Evolutionary conservation across 768 basidiomycete genomes (phyloP), one percentile per base, ranked within the genome.

Genomic region (Leucosporidium yakuticum): DNA sequence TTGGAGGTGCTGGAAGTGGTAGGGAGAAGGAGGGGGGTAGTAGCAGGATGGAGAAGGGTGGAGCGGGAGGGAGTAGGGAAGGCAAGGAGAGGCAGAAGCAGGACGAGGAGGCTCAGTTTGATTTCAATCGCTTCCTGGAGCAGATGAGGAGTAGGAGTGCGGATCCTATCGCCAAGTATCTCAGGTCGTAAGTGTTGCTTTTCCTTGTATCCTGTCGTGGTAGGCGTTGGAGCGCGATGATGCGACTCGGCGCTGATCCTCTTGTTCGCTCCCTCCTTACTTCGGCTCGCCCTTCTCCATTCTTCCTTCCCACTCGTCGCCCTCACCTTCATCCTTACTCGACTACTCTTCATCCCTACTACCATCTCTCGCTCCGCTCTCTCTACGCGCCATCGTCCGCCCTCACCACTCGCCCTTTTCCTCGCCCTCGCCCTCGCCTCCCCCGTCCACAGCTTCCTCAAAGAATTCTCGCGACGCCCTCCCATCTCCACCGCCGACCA

Each of bases 61-160:
- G 50, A 7, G 23, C 25, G 9, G 23, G 50, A 3, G 21, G 21
- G 2, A 27, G 50, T 51, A 27, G 50, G 25, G 50, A 51, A 21
- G 50, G 21, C 23, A 23, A 23, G 50, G 23, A 23, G 50, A 51
- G 23, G 50, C 21, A 51, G 50, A 44, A 31, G 54, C 31, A 23
- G 29, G 47, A 21, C 48, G 69, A 51, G 48, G 71, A 62, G 25
- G 32, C 65, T 17, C 27, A 66, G 53, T 98, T 97, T 73, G 95
- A 98, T 79, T 98, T 97, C 77, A 92, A 95, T 76, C 86, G 83
- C 58, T 99, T 99, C 79, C 79, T 98, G 70, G 91, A 94, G 78
- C 93, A 99, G 79, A 91, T 99, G 85, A 90, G 95, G 80, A 80
- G 83, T 51, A 87, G 86, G 75, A 81, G 84, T 59, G 92, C 95